Evolutionary conservation across 768 basidiomycete species (phyloP).

Genomic region (Phylloporus rhodoxanthus): DNA sequence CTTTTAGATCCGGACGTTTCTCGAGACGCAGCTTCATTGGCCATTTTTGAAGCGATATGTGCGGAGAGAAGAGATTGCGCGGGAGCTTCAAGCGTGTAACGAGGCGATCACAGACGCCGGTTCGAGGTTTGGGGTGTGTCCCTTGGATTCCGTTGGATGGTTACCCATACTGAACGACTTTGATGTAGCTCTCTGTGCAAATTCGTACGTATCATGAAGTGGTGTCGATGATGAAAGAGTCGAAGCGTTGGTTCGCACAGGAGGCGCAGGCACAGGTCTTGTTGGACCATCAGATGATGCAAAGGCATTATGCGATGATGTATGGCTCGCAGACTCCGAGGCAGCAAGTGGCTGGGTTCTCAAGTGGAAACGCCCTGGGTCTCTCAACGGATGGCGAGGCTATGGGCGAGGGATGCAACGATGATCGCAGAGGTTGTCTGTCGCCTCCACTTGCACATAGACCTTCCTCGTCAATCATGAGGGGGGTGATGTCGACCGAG

Average conservation of each 20-base stretch:
- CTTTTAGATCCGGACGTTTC: slow-evolving; percentile 44
- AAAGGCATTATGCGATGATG: slow-evolving; percentile 8
- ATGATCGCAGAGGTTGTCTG: not conserved
- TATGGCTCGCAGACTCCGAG: slow-evolving; percentile 4
- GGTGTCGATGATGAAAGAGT: slow-evolving; percentile 31
- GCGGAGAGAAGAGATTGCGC: slow-evolving; percentile 61
- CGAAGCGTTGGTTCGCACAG: slow-evolving; percentile 16
- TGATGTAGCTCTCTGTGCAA: slow-evolving; percentile 39
- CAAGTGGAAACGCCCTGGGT: slow-evolving; percentile 9
- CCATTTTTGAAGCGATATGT: slow-evolving; percentile 78
- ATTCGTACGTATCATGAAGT: slow-evolving; percentile 51
- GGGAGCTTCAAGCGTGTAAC: slow-evolving; percentile 48
- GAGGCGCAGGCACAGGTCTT: slow-evolving; percentile 16
- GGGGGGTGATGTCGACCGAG: not conserved
- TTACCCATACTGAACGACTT: not conserved
- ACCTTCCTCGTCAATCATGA: not conserved
- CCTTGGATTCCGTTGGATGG: not conserved
- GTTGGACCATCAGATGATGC: slow-evolving; percentile 16
- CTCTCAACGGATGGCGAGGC: not conserved
- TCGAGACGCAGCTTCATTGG: slow-evolving; percentile 54
- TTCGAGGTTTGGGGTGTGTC: slow-evolving; percentile 21
- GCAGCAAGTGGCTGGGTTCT: not conserved
- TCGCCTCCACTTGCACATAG: slow-evolving; percentile 8
- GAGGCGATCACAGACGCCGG: slow-evolving; percentile 46
- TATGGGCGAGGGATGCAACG: not conserved